These are phyloP conservation scores for Penicillium brevicompactum DNA, from an alignment of 2,329 filamentous ascomycete species.

Conservation along the genomic window DNA sequence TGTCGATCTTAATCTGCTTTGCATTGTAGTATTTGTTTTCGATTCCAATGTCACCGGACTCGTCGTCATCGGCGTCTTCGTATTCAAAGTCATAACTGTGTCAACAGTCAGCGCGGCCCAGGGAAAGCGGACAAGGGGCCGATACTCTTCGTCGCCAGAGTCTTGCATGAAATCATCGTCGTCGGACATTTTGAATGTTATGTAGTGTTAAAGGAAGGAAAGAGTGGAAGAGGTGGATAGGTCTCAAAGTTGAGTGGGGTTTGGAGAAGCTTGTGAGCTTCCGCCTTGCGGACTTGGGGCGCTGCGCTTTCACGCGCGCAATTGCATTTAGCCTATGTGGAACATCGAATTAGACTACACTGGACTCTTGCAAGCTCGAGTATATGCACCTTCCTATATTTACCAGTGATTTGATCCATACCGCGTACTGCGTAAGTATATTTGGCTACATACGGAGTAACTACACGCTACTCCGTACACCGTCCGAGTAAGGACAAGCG, in stretches of 20 bases:
- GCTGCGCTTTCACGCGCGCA: background rate
- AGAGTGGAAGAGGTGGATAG: background rate
- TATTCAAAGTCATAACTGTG: slow-evolving; percentile 92
- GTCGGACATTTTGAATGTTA: slow-evolving; percentile 64
- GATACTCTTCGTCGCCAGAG: slow-evolving; percentile 81
- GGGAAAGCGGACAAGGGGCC: slow-evolving; percentile 9
- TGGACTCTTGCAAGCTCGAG: too few relatives aligned
- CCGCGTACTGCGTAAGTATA: too few relatives aligned
- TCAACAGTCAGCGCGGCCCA: slow-evolving; percentile 26
- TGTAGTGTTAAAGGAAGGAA: slow-evolving; percentile 1
- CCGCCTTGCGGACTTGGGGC: slow-evolving; percentile 13
- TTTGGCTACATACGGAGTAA: too few relatives aligned
- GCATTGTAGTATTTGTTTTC: slow-evolving; percentile 99
- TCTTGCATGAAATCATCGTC: slow-evolving; percentile 94
- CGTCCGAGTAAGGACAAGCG: too few relatives aligned
- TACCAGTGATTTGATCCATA: too few relatives aligned
- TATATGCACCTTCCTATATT: too few relatives aligned
- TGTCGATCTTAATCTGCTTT: slow-evolving; percentile 88
- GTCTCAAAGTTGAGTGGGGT: slow-evolving; percentile 13
- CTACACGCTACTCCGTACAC: too few relatives aligned
- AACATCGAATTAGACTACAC: too few relatives aligned
- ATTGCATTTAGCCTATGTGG: too few relatives aligned
- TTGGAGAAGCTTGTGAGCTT: slow-evolving; percentile 23
- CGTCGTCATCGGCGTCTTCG: slow-evolving; percentile 88
- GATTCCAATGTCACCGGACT: slow-evolving; percentile 86